These are phyloP conservation scores for Aspergillus glaucus DNA, from an alignment of 2,329 filamentous ascomycete species.

Conservation along the genomic window DNA sequence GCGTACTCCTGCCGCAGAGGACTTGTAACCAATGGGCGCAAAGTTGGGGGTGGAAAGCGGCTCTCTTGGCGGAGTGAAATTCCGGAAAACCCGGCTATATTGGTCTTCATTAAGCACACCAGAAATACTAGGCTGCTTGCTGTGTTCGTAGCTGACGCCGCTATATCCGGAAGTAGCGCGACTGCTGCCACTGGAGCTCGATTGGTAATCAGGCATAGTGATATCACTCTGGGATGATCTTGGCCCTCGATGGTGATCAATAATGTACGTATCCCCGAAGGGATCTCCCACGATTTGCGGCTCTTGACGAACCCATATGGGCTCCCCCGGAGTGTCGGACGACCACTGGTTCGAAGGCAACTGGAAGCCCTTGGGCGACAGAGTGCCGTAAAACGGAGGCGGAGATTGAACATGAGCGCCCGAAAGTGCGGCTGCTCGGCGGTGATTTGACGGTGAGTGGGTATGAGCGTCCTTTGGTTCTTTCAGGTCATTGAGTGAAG, in stretches of 20 bases:
- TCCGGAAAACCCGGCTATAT: slow-evolving; percentile 31
- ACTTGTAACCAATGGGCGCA: too few relatives aligned
- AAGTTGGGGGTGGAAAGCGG: not conserved
- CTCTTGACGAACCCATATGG: slow-evolving; percentile 24
- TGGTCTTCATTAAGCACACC: slow-evolving; percentile 31
- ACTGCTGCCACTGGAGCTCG: slow-evolving; percentile 34
- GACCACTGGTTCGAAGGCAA: slow-evolving; percentile 21
- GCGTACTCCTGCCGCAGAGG: too few relatives aligned
- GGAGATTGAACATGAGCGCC: not conserved
- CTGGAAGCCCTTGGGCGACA: slow-evolving; percentile 27
- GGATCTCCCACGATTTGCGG: slow-evolving; percentile 31
- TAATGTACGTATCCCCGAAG: slow-evolving; percentile 33
- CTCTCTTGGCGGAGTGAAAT: slow-evolving; percentile 31
- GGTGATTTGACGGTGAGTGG: slow-evolving; percentile 52
- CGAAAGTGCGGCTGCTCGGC: slow-evolving; percentile 7
- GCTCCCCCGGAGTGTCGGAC: slow-evolving; percentile 13
- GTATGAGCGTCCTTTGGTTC: slow-evolving; percentile 52
- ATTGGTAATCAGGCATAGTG: slow-evolving; percentile 46
- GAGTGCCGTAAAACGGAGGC: slow-evolving; percentile 16
- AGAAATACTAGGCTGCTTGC: slow-evolving; percentile 32
- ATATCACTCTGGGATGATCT: slow-evolving; percentile 40
- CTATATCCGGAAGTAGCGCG: slow-evolving; percentile 37
- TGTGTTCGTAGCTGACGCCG: slow-evolving; percentile 37
- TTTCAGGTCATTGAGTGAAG: slow-evolving; percentile 30
- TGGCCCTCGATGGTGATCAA: slow-evolving; percentile 24